Percentiles rank a stretch among this genome's conserved stretches.
These are phyloP conservation scores for Pichia cabralensis DNA, from an alignment of 805 yeast species.

Conservation along the genomic window DNA sequence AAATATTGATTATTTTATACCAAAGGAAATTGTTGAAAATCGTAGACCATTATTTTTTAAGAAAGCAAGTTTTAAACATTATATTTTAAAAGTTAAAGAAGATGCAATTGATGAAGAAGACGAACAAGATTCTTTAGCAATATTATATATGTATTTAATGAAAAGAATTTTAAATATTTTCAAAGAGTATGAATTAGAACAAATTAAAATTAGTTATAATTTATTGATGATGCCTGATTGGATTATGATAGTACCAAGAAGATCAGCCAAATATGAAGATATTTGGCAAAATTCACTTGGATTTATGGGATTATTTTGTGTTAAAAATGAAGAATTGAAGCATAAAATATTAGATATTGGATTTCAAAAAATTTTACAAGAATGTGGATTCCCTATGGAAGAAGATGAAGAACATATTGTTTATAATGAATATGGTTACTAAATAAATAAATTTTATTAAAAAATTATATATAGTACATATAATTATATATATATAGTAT, in stretches of 20 bases:
- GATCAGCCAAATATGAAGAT: constrained; percentile 40
- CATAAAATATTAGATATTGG: constrained; percentile 38
- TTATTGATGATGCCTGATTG: constrained; percentile 72
- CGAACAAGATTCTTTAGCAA: constrained; percentile 48
- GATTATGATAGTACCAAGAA: constrained; percentile 82
- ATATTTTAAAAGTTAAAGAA: constrained; percentile 51
- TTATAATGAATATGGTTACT: constrained; percentile 60
- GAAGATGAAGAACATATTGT: constrained; percentile 38
- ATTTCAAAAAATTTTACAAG: constrained; percentile 43
- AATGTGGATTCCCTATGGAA: constrained; percentile 52
- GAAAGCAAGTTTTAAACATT: constrained; percentile 74
- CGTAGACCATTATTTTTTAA: constrained; percentile 52
- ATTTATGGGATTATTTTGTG: constrained; percentile 65
- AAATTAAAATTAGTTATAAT: constrained; percentile 57
- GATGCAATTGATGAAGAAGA: constrained; percentile 29
- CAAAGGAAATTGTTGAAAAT: constrained; percentile 29
- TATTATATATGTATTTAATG: constrained; percentile 62
- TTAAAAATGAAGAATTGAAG: constrained; percentile 52
- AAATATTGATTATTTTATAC: constrained; percentile 41
- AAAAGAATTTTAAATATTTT: constrained; percentile 61
- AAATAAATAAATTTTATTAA: constrained; percentile 4
- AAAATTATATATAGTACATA: neutral
- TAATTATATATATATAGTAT: constrained; percentile 1
- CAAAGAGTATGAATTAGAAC: constrained; percentile 36
- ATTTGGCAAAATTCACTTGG: constrained; percentile 77